Evolutionary conservation across 2,329 filamentous ascomycete species (phyloP).

Genomic region (Biscogniauxia sp.): DNA sequence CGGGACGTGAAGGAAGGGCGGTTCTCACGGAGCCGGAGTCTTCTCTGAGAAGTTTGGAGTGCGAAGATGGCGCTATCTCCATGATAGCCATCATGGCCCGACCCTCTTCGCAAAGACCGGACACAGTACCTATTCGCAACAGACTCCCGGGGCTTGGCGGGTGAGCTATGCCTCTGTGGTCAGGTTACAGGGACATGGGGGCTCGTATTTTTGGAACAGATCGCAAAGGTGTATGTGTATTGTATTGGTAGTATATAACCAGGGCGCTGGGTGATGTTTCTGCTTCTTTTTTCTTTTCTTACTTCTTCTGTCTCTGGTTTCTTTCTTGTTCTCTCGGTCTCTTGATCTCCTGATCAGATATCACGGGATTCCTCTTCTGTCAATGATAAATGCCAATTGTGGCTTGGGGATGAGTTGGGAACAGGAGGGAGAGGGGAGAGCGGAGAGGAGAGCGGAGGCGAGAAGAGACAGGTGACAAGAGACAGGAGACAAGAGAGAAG

Average conservation of each 20-base stretch:
- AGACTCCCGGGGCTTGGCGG: background rate
- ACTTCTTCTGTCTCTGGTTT: too few species aligned
- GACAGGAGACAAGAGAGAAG: background rate
- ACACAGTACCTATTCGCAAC: background rate
- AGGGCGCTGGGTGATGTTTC: background rate
- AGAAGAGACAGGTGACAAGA: background rate
- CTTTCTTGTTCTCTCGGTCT: too few species aligned
- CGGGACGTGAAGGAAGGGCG: conserved; percentile 30
- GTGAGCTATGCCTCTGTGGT: background rate
- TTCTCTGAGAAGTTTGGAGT: conserved; percentile 20
- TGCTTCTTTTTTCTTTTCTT: too few species aligned
- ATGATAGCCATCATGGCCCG: conserved; percentile 20
- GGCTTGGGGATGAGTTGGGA: background rate
- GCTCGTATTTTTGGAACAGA: background rate
- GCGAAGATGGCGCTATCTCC: conserved; percentile 22
- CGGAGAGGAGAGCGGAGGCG: background rate
- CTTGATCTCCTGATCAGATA: background rate
- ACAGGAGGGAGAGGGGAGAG: background rate
- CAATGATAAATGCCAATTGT: background rate
- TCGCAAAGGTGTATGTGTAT: background rate
- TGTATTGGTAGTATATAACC: background rate
- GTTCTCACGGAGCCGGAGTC: conserved; percentile 26
- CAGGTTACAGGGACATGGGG: background rate
- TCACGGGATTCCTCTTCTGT: background rate
- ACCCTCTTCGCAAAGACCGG: conserved; percentile 2